A percentile compares a stretch with the other conserved stretches of the same genome.
These are phyloP conservation scores for Chaetomium globosum DNA, from an alignment of 2,329 filamentous ascomycete genomes.

Conservation along the genomic window DNA sequence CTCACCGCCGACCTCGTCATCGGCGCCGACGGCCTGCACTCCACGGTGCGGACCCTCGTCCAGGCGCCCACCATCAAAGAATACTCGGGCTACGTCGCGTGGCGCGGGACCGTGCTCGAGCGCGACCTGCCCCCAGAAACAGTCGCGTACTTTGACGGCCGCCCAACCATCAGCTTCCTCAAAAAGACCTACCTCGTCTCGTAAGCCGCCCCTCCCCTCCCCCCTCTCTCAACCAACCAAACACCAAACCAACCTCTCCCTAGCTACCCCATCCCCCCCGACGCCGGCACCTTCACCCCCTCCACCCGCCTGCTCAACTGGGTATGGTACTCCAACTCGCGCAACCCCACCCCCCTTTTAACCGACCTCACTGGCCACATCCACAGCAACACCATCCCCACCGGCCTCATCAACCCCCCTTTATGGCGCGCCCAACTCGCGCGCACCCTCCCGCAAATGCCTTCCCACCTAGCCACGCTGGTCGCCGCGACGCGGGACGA, in stretches of 20 bases:
- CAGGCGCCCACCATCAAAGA: slow-evolving; percentile 26
- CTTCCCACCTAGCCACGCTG: slow-evolving; percentile 48
- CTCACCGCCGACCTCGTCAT: slow-evolving; percentile 44
- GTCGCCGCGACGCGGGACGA: slow-evolving; percentile 41
- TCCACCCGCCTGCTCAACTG: slow-evolving; percentile 51
- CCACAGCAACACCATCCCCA: slow-evolving; percentile 49
- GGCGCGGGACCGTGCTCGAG: slow-evolving; percentile 38
- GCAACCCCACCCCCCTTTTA: slow-evolving; percentile 47
- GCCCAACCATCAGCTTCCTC: slow-evolving; percentile 26
- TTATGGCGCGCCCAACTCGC: slow-evolving; percentile 44
- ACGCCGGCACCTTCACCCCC: slow-evolving; percentile 44
- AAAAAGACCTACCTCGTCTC: slow-evolving; percentile 35
- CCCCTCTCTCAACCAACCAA: not conserved
- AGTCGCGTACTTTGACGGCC: slow-evolving; percentile 31
- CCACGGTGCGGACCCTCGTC: slow-evolving; percentile 38
- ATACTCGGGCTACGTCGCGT: slow-evolving; percentile 40
- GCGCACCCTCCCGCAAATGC: slow-evolving; percentile 33
- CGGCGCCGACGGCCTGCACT: slow-evolving; percentile 41
- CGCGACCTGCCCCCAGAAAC: slow-evolving; percentile 32
- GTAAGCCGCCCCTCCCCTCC: slow-evolving; percentile 23
- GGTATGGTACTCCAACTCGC: slow-evolving; percentile 51
- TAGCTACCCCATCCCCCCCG: slow-evolving; percentile 50
- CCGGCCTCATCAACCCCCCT: slow-evolving; percentile 45
- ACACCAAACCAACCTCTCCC: not conserved
- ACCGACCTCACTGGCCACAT: slow-evolving; percentile 47